These are phyloP conservation scores for Sutorius eximius DNA, from an alignment of 1,284 basidiomycete genomes.

Conservation along the genomic window DNA sequence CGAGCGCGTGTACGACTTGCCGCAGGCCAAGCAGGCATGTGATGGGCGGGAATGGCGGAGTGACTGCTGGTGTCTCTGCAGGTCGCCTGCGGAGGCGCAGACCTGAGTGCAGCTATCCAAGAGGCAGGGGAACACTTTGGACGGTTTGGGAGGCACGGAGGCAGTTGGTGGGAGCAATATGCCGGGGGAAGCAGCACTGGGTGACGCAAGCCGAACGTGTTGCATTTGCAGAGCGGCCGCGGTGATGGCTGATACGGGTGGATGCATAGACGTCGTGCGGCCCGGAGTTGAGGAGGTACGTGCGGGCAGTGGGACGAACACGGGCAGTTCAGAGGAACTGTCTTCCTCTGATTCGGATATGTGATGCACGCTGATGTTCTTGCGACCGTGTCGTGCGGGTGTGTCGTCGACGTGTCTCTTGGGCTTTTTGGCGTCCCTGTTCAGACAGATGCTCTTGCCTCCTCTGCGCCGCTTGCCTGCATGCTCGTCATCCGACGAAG, in stretches of 20 bases:
- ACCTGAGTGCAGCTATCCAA: conserved; percentile 28
- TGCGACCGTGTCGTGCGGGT: conserved; percentile 6
- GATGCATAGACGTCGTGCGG: background rate
- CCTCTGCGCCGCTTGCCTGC: conserved; percentile 19
- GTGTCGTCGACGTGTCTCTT: conserved; percentile 15
- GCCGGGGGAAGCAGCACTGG: conserved; percentile 2
- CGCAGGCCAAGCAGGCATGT: conserved; percentile 24
- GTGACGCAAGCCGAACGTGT: conserved; percentile 18
- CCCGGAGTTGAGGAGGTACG: background rate
- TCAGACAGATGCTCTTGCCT: background rate
- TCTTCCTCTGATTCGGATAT: conserved; percentile 1
- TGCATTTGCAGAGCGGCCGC: conserved; percentile 19
- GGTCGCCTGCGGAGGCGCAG: conserved; percentile 31
- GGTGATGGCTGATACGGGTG: conserved; percentile 11
- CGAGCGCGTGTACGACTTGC: conserved; percentile 30
- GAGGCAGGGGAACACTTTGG: conserved; percentile 23
- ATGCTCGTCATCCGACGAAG: conserved; percentile 7
- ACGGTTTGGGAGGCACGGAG: background rate
- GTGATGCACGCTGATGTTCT: background rate
- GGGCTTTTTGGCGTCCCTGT: conserved; percentile 9
- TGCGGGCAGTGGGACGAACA: background rate
- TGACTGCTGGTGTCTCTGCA: conserved; percentile 31
- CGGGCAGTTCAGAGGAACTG: background rate
- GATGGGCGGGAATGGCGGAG: conserved; percentile 29
- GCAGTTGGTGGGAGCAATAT: background rate